Conservation (phyloP, 164 flowering plant species). For the Akebia trifoliata region DNA sequence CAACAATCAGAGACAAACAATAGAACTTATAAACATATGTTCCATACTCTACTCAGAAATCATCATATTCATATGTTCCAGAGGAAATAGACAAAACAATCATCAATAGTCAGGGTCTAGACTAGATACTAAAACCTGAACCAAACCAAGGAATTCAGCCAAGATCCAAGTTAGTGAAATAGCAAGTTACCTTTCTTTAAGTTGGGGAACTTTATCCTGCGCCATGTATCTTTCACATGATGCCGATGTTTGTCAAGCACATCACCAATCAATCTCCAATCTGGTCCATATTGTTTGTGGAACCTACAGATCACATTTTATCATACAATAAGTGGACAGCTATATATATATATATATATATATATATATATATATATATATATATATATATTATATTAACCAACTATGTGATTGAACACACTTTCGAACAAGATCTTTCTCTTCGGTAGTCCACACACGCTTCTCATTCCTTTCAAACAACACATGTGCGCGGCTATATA, state of each 20-base stretch:
- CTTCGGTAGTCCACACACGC: conserved; percentile 48
- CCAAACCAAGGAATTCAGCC: background rate
- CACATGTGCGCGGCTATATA: conserved; percentile 48
- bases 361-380: background rate
- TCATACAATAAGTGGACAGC: background rate
- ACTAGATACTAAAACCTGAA: background rate
- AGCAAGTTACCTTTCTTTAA: conserved; percentile 20
- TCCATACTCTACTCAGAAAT: background rate
- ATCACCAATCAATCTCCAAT: conserved; percentile 47
- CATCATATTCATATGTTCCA: background rate
- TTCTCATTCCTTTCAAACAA: conserved; percentile 45
- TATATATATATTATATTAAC: background rate
- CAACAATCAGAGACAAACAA: background rate
- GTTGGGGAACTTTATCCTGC: conserved; percentile 34
- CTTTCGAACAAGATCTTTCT: conserved; percentile 30
- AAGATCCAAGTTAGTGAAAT: background rate
- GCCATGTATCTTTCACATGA: conserved; percentile 64
- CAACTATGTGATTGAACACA: conserved; percentile 9
- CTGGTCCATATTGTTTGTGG: conserved; percentile 40
- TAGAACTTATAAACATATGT: background rate
- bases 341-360: background rate
- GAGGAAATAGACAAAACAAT: background rate
- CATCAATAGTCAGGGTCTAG: background rate
- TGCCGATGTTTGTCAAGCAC: conserved; percentile 43
- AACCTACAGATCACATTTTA: conserved; percentile 10